phyloP scores from a whole-genome alignment of 768 basidiomycete species.

The Daedalea quercina region DNA sequence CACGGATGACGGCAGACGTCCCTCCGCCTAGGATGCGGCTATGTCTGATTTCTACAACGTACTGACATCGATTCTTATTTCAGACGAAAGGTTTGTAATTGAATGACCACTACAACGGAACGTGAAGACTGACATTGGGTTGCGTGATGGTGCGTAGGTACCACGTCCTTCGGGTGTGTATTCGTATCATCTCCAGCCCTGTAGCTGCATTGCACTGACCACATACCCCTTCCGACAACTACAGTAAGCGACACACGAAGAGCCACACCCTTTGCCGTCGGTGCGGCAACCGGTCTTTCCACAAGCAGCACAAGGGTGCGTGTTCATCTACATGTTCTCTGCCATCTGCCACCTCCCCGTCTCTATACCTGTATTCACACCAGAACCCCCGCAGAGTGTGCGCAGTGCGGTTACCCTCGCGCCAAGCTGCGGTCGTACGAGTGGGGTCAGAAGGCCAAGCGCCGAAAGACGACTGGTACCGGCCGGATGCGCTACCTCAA shows the following conservation, averaged over 20 bases:
- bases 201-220: neutral
- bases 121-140: slow-evolving; percentile 10
- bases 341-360: neutral
- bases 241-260: slow-evolving; percentile 95
- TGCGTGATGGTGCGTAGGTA: slow-evolving; percentile 48
- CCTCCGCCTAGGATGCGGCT: slow-evolving; percentile 7
- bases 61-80: slow-evolving; percentile 15
- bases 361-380: neutral
- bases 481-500: slow-evolving; percentile 95
- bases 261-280: slow-evolving; percentile 96
- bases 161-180: slow-evolving; percentile 91
- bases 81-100: slow-evolving; percentile 79
- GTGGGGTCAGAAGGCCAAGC: slow-evolving; percentile 99
- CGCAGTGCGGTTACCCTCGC: slow-evolving; percentile 92
- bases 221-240: slow-evolving; percentile 2
- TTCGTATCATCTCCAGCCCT: neutral
- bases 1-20: slow-evolving; percentile 28
- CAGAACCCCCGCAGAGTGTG: slow-evolving; percentile 62
- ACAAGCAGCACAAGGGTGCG: slow-evolving; percentile 97
- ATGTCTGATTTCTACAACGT: slow-evolving; percentile 8
- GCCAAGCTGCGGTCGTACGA: slow-evolving; percentile 95
- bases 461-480: slow-evolving; percentile 98
- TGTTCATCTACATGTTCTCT: neutral
- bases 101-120: slow-evolving; percentile 4
- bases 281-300: slow-evolving; percentile 93